These are phyloP conservation scores for Willaertia magna DNA, from an alignment of 208 protist species.

Conservation along the genomic window DNA sequence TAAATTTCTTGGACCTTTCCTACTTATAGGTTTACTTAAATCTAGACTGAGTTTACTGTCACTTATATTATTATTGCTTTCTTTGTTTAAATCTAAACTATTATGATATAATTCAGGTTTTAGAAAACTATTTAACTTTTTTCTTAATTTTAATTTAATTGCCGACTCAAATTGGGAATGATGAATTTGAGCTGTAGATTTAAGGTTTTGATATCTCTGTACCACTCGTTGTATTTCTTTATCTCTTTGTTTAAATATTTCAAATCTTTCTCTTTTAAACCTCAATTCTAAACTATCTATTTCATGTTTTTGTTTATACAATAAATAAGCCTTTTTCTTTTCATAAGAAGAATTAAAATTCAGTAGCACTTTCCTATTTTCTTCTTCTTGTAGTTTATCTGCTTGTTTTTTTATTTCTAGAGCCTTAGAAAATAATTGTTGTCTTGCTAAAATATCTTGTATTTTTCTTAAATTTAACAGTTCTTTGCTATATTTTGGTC, in stretches of 20 bases:
- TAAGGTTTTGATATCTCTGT: neutral
- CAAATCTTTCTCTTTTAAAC: neutral
- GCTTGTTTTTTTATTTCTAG: neutral
- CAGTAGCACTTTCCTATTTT: neutral
- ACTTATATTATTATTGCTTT: too few relatives aligned
- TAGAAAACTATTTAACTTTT: too few relatives aligned
- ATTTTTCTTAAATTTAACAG: neutral
- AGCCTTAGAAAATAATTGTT: neutral
- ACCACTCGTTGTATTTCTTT: neutral
- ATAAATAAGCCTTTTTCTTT: neutral
- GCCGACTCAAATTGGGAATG: neutral
- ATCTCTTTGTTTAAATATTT: neutral
- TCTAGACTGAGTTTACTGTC: too few relatives aligned
- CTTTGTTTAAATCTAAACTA: too few relatives aligned
- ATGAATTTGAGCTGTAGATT: neutral
- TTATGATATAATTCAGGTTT: too few relatives aligned
- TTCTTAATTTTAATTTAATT: too few relatives aligned
- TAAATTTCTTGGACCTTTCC: too few relatives aligned
- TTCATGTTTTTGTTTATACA: neutral
- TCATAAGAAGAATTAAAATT: neutral
- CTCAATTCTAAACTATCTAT: neutral
- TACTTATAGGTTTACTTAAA: too few relatives aligned
- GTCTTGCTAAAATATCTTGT: neutral
- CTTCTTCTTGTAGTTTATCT: neutral
- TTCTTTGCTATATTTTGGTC: neutral